Conservation (phyloP, 164 flowering plant species). For the Umbilicus rupestris region DNA sequence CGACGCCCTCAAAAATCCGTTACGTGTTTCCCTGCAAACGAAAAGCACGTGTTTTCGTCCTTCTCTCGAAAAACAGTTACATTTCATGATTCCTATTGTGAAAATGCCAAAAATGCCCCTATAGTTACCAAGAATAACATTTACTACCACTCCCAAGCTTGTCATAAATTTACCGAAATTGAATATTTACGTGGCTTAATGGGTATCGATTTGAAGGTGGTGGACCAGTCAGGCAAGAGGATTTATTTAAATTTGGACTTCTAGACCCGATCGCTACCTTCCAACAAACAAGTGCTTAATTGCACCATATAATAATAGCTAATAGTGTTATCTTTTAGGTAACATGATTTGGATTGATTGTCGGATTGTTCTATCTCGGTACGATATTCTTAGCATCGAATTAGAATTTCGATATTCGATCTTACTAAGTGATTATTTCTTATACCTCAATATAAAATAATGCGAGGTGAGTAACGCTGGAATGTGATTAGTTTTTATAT, state of each 20-base stretch:
- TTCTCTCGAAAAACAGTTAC: neutral
- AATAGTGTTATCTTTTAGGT: neutral
- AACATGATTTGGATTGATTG: neutral
- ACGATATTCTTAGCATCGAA: neutral
- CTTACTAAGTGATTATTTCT: too few species aligned
- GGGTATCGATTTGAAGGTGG: neutral
- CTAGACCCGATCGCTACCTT: neutral
- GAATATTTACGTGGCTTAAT: neutral
- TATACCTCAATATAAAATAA: too few species aligned
- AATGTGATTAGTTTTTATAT: too few species aligned
- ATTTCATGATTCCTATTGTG: neutral
- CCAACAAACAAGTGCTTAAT: neutral
- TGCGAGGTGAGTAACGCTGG: neutral
- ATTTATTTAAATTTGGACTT: neutral
- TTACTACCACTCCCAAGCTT: neutral
- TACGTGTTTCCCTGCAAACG: conserved; percentile 2
- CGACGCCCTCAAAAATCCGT: neutral
- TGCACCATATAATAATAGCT: neutral
- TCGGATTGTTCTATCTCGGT: neutral
- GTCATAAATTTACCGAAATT: neutral
- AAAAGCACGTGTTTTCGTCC: conserved; percentile 3
- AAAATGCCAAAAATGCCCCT: neutral
- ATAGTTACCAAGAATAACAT: neutral
- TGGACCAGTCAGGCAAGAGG: neutral
- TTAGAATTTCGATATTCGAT: neutral